Base-by-base conservation (phyloP, 2,329 filamentous ascomycete genomes). In the Mariannaea elegans region DNA sequence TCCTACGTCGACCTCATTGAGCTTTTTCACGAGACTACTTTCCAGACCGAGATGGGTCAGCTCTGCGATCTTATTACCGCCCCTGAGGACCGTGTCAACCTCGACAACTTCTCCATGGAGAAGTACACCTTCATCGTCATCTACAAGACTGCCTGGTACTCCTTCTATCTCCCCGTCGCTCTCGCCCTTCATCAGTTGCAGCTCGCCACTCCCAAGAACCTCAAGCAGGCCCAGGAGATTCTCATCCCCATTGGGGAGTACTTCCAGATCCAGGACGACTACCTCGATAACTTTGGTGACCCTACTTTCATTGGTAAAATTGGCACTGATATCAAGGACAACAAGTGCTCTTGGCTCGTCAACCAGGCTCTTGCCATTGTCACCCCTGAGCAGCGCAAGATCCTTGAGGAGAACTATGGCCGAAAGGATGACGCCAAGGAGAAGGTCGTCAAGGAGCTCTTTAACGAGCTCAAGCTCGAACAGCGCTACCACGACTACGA, bases 61-160 rank as follows among this genome's bases (percentile, higher is more conserved):
- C 84, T 93, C 56, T 96, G 93, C 78, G 95, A 99, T 77, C 84
- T 99, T 65, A 87, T 98, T 76, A 99, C 95, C 45, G 95, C 95
- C 34, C 95, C 95, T 39, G 95, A 99, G 81, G 94, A 97, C 77
- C 84, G 89, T 63, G 91, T 98, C 73, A 89, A 98, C 80, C 89
- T 99, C 65, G 84, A 92, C 84, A 97, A 97, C 83, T 99, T 99
- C 85, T 93, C 89, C 77, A 84, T 97, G 78, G 86, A 94, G 63
- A 99, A 97, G 85, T 97, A 97, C 84, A 89, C 84, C 72, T 99
- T 98, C 85, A 99, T 99, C 74, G 95, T 99, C 81, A 92, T 97
- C 80, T 98, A 97, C 89, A 99, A 99, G 88, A 99, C 95, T 21
- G 94, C 95, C 50, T 99, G 96, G 84, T 99, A 99, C 85, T 96